Evolutionary conservation across 2,329 filamentous ascomycete species (phyloP).

Genomic region (Alternaria hordeiaustralica): DNA sequence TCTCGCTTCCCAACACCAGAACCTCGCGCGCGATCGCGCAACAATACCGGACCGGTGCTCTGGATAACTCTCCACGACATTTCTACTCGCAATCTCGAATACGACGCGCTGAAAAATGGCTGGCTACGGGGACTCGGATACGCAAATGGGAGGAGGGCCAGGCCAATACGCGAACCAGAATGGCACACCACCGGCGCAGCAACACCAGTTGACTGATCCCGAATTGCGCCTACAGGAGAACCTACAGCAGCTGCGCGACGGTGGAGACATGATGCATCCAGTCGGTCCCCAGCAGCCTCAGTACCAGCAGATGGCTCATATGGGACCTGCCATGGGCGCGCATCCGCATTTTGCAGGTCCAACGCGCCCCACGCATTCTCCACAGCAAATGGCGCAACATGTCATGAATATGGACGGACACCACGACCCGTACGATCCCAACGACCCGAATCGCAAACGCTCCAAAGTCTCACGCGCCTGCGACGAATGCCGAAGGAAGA

Average conservation of each 20-base stretch:
- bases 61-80: neutral
- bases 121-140: conserved; percentile 43
- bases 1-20: conserved; percentile 28
- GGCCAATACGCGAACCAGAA: conserved; percentile 47
- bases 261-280: conserved; percentile 41
- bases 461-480: conserved; percentile 53
- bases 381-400: conserved; percentile 49
- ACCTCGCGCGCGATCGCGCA: conserved; percentile 26
- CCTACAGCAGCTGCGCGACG: conserved; percentile 43
- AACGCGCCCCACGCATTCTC: conserved; percentile 45
- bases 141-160: conserved; percentile 41
- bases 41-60: conserved; percentile 7
- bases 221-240: conserved; percentile 45
- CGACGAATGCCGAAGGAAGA: conserved; percentile 51
- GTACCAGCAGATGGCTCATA: conserved; percentile 35
- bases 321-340: conserved; percentile 35
- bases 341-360: conserved; percentile 47
- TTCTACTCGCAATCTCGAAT: conserved; percentile 7
- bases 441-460: conserved; percentile 46
- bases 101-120: conserved; percentile 36
- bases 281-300: conserved; percentile 35
- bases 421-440: conserved; percentile 43
- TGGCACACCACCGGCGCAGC: conserved; percentile 42
- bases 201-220: conserved; percentile 40
- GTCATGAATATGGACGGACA: conserved; percentile 48